A percentile compares a stretch with the other conserved stretches of the same genome.
These are phyloP conservation scores for Colletotrichum lentis DNA, from an alignment of 2,329 filamentous ascomycete species.

Conservation along the genomic window DNA sequence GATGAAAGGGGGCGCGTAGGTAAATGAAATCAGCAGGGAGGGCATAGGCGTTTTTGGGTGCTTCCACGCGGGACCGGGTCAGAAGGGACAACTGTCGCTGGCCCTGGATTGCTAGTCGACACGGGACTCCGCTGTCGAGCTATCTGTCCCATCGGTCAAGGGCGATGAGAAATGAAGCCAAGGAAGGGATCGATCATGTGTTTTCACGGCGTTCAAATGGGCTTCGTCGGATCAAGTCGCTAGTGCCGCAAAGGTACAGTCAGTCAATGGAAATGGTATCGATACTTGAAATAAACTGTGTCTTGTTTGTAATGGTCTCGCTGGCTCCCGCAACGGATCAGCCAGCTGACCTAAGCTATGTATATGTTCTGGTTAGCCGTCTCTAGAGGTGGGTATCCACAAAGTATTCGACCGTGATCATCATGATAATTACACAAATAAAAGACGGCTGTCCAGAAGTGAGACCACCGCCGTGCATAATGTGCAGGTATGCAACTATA, in stretches of 20 bases:
- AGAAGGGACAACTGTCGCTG: neutral
- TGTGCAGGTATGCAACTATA: slow-evolving; percentile 13
- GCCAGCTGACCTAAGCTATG: slow-evolving; percentile 39
- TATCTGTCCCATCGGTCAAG: neutral
- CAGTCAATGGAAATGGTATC: neutral
- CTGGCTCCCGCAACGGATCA: slow-evolving; percentile 35
- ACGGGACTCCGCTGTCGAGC: neutral
- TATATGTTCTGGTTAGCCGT: slow-evolving; percentile 11
- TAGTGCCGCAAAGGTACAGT: no score
- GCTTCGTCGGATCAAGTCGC: neutral
- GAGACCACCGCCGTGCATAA: neutral
- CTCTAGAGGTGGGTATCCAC: slow-evolving; percentile 20
- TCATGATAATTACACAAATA: slow-evolving; percentile 31
- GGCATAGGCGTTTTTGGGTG: neutral
- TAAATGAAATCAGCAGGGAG: neutral
- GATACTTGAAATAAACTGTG: neutral
- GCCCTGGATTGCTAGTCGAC: neutral
- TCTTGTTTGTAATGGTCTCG: slow-evolving; percentile 9
- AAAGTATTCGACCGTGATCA: slow-evolving; percentile 23
- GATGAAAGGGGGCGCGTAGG: neutral
- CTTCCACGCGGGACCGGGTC: neutral
- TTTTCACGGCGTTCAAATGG: neutral
- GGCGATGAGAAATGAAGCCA: neutral
- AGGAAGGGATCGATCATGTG: neutral
- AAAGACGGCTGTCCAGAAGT: neutral